Evolutionary conservation across 257 asterid genomes (phyloP), one percentile per base, ranked within the genome.

Genomic region (Jacaranda mimosifolia): DNA sequence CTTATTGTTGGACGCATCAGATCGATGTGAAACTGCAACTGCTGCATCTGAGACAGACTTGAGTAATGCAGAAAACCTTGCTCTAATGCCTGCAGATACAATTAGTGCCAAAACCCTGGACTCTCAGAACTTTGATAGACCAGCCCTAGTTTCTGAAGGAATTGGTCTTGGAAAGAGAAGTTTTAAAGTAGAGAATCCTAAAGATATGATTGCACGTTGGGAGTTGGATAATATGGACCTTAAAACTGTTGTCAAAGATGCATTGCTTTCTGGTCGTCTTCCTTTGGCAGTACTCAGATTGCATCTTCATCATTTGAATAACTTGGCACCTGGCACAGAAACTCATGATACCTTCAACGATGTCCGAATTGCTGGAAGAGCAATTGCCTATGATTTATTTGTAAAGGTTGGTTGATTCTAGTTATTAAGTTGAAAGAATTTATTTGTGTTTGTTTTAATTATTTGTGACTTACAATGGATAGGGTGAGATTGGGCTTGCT

Each of bases 191-290:
- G 97, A 95, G 84, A 91, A 91, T 87, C 97, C 98, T 17, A 88
- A 86, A 81, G 97, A 91, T 78, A 93, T 93, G 98, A 91, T 95
- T 83, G 94, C 96, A 51, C 96, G 98, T 19, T 95, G 98, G 99
- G 98, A 89, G 80, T 68, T 91, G 73, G 89, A 88, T 84, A 86
- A 93, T 77, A 83, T 90, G 90, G 97, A 95, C 83, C 80, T 89
- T 26, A 91, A 85, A 84, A 88, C 92, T 79, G 89, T 95, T 72
- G 99, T 93, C 79, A 88, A 86, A 86, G 99, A 95, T 68, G 99
- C 99, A 60, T 84, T 95, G 81, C 89, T 87, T 75, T 87, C 97
- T 68, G 97, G 97, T 39, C 97, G 99, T 72, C 98, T 95, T 83
- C 99, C 99, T 77, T 86, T 91, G 82, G 99, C 99, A 58, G 97